Evolutionary conservation across 768 basidiomycete genomes (phyloP).

Genomic region (Russula abietina): DNA sequence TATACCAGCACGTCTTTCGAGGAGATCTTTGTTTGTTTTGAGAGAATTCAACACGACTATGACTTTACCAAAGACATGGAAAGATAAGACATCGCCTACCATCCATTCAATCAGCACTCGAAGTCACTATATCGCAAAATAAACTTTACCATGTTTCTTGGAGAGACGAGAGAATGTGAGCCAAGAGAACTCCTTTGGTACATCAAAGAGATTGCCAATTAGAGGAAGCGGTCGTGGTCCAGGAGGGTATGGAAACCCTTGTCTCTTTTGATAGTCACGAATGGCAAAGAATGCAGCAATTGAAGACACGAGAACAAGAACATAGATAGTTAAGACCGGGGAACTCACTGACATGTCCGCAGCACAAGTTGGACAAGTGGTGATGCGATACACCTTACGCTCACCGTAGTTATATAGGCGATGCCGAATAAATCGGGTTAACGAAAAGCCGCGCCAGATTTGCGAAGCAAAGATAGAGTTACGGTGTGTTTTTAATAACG

Average conservation of each 20-base stretch:
- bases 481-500: no score
- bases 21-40: conserved; percentile 3
- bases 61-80: conserved; percentile 1
- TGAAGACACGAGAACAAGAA: neutral
- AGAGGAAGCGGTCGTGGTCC: conserved; percentile 9
- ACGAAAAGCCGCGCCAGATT: no score
- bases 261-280: neutral
- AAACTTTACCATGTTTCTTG: conserved; percentile 1
- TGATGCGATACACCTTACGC: no score
- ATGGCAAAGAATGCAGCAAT: neutral
- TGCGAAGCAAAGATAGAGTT: no score
- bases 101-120: neutral
- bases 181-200: conserved; percentile 9
- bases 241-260: conserved; percentile 10
- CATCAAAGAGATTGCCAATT: conserved; percentile 11
- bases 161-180: neutral
- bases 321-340: neutral
- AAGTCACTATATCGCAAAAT: neutral
- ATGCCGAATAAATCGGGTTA: no score
- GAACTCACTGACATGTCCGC: neutral
- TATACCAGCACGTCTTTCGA: conserved; percentile 1
- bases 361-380: neutral
- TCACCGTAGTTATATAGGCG: no score
- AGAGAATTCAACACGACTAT: conserved; percentile 3
- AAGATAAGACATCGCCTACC: conserved; percentile 5